Evolutionary conservation across 495 filamentous ascomycete genomes (phyloP).

Genomic region (Aspergillus asperescens): DNA sequence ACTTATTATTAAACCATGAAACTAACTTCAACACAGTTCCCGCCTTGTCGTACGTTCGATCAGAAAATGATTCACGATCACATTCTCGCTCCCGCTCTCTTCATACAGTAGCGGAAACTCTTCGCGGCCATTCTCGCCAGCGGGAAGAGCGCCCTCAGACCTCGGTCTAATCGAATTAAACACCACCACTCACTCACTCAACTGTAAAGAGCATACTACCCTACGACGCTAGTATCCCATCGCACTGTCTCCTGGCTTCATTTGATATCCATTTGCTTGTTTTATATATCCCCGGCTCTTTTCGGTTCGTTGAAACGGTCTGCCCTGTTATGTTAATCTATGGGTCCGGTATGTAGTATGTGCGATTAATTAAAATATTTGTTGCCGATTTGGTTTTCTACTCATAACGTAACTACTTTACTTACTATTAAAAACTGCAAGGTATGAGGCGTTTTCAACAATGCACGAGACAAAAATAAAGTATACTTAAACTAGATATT

Average conservation of each 20-base stretch:
- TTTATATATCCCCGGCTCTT: slow-evolving; percentile 7
- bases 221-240: no score
- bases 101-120: slow-evolving; percentile 7
- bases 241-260: neutral
- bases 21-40: neutral
- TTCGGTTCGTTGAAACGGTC: neutral
- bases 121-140: slow-evolving; percentile 7
- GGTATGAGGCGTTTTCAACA: no score
- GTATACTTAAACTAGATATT: no score
- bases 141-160: slow-evolving; percentile 17
- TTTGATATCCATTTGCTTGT: slow-evolving; percentile 7
- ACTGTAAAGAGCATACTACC: no score
- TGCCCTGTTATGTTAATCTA: neutral
- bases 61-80: slow-evolving; percentile 10
- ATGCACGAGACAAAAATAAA: no score
- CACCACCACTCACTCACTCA: no score
- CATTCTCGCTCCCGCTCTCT: slow-evolving; percentile 16
- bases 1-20: neutral
- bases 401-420: no score
- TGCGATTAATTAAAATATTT: no score
- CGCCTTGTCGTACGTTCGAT: neutral
- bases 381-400: no score
- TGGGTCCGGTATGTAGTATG: neutral
- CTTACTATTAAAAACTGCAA: no score
- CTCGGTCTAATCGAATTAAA: neutral